Evolutionary conservation across 176 grass and related monocot species (phyloP), one percentile per base, ranked within the genome.

Genomic region (Musa schizocarpa): DNA sequence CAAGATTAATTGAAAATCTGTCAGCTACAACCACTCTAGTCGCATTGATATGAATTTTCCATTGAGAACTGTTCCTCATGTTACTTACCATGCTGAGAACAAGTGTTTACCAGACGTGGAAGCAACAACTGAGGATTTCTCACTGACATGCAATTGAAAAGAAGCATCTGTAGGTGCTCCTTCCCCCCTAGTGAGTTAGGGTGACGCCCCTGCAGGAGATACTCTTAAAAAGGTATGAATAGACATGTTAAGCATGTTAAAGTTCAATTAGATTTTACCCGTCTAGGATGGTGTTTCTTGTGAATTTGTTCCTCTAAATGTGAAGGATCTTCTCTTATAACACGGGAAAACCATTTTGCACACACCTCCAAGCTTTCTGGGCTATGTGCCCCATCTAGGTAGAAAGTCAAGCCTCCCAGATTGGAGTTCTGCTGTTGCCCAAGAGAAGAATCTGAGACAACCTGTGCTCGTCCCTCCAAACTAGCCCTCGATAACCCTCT

Each of bases 71-170:
- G 51, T 51, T 34, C 12, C 8, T 58, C 52, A n/a, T 83, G 65
- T 74, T 68, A 79, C 77, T 52, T 85, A 89, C 95, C 88, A 78
- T 89, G 72, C 74, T 89, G 88, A 68, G 74, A 72, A 87, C 86
- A 87, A 72, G 84, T 82, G 76, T 91, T 83, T 16, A 87, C 50
- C 22, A 99, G 79, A 82, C 76, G 86, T 9, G 90, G 88, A 81
- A 99, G 95, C 79, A 99, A 78, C 71, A 86, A 62, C 81, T 89
- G 73, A 77, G 90, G 95, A 86, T 94, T 91, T 86, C 90, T 91
- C 65, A 99, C 90, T 56, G 91, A 88, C 95, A 99, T 99, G 88
- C 95, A 99, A 82, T 99, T 99, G 76, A 99, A 99, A 73, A 99
- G 49, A 81, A 99, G 90, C 78, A 99, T 92, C 95, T 92, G 81